Conservation (phyloP, 2,329 filamentous ascomycete genomes). For the Xylaria sp. region DNA sequence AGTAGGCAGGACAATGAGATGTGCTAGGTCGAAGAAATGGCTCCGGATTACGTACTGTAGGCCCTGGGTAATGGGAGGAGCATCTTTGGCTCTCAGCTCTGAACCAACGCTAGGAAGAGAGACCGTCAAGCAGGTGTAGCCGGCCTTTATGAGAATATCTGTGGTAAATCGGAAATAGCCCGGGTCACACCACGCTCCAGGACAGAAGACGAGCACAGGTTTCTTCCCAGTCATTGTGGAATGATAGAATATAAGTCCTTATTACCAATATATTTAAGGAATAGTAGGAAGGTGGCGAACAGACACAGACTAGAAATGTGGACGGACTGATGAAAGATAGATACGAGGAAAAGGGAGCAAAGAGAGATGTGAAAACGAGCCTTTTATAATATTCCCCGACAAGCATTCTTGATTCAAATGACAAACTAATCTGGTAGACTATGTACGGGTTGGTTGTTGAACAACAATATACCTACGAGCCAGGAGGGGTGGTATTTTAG, state of each 20-base stretch:
- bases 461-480: background rate
- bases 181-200: conserved; percentile 37
- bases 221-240: conserved; percentile 31
- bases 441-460: background rate
- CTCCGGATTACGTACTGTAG: conserved; percentile 22
- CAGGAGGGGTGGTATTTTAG: background rate
- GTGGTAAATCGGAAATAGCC: conserved; percentile 34
- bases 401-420: background rate
- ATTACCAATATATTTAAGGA: background rate
- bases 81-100: conserved; percentile 28
- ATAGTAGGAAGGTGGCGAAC: background rate
- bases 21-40: background rate
- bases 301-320: background rate
- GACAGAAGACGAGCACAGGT: conserved; percentile 37
- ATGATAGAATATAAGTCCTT: background rate
- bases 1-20: background rate
- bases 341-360: background rate
- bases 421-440: background rate
- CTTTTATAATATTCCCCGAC: conserved; percentile 26
- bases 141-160: conserved; percentile 33
- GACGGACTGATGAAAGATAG: background rate
- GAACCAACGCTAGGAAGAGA: conserved; percentile 35
- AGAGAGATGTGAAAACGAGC: background rate
- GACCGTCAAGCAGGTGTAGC: conserved; percentile 35
- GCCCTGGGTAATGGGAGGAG: conserved; percentile 28